A percentile compares a stretch with the other conserved stretches of the same genome.
Evolutionary conservation across 192 early-diverging fungal genomes (phyloP).

Genomic region (Backusella circina): DNA sequence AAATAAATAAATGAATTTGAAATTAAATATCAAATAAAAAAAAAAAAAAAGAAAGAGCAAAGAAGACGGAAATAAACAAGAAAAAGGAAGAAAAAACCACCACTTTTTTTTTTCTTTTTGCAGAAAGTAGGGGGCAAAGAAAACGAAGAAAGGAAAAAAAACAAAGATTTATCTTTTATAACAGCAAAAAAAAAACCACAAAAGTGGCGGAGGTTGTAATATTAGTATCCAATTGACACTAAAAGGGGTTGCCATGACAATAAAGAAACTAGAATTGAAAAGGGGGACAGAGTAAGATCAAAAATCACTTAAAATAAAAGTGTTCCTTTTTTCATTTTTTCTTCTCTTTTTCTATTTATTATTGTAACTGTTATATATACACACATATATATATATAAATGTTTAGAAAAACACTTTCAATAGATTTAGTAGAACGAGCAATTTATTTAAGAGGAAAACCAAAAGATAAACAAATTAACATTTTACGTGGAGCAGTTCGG

Average conservation of each 20-base stretch:
- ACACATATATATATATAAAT: not conserved
- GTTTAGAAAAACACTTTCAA: slow-evolving; percentile 26
- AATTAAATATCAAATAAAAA: not conserved
- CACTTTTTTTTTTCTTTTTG: not conserved
- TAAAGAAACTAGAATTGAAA: not conserved
- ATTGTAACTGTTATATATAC: too few species aligned
- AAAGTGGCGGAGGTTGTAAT: not conserved
- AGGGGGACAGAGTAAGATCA: not conserved
- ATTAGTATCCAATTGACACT: not conserved
- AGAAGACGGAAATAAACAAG: not conserved
- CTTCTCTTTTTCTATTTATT: not conserved
- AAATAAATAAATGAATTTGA: not conserved
- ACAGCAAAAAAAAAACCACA: not conserved
- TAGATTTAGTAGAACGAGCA: slow-evolving; percentile 27
- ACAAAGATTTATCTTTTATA: not conserved
- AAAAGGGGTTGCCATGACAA: not conserved
- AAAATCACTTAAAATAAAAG: not conserved
- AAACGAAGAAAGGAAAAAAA: not conserved
- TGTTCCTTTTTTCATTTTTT: slow-evolving; percentile 6
- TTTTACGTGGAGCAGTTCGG: slow-evolving; percentile 23
- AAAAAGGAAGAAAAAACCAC: slow-evolving; percentile 7
- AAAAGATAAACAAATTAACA: slow-evolving; percentile 16
- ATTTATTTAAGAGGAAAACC: slow-evolving; percentile 23
- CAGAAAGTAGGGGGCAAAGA: slow-evolving; percentile 3
- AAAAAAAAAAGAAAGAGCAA: not conserved